Base-by-base conservation (phyloP, 78 protist species). In the Chrysochromulina parva region DNA sequence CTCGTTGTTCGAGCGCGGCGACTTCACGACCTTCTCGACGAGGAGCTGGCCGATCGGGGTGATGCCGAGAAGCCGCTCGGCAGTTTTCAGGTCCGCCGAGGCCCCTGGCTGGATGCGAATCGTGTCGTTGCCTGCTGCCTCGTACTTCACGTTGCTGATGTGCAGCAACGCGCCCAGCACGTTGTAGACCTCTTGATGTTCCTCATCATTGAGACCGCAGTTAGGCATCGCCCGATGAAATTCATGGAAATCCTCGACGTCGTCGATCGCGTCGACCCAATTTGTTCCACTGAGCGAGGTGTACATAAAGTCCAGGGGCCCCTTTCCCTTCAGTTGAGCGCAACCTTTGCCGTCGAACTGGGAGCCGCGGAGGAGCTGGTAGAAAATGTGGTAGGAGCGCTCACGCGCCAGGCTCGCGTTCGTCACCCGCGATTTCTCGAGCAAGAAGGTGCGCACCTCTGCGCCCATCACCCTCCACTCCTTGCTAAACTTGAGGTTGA, bases 381-480 rank as follows among this genome's bases (percentile, higher is more conserved):
- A 98, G 91, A 97, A 98, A 50, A 97, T 93, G 91, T 98, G 99
- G 90, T 86, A 97, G 90, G 94, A 94, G 47, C 99, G 85, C 86
- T 98, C 99, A 4, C 19, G 94, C 13, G 90, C 71, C 57, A 96
- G 99, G 13, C 24, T 14, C 24, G 62, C 62, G 53, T 50, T 60
- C 7, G 95, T 95, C 55, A 98, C 97, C 59, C 99, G 95, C 1
- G 97, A 91, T 95, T 96, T 95, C 71, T 96, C 97, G 20, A 96
- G 93, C 54, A 96, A 90, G 92, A 93, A 96, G 48, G 95, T 89
- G 10, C 24, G 9, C 14, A 66, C 11, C 11, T 66, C 73, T 14
- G 62, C 62, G 11, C 97, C 95, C 26, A 28, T 24, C 48, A 88
- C 52, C 84, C n/a, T 28, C 81, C 26, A 65, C 11, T 69, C 55